These are phyloP conservation scores for Pisolithus orientalis DNA, from an alignment of 768 basidiomycete species.

Conservation along the genomic window DNA sequence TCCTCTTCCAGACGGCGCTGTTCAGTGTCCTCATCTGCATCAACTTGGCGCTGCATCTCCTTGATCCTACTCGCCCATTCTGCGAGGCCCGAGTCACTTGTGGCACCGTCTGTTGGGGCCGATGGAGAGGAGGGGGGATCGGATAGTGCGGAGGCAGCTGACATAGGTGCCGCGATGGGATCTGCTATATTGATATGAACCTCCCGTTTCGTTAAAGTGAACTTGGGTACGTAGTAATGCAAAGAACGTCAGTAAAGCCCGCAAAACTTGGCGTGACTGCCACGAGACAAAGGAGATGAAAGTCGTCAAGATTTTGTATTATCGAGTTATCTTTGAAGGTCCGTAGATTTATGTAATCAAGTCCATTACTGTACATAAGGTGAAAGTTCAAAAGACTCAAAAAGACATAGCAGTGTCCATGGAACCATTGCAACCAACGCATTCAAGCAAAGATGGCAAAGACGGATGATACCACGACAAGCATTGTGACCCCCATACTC, in stretches of 20 bases:
- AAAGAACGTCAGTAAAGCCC: no score
- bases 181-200: background rate
- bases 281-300: no score
- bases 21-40: conserved; percentile 75
- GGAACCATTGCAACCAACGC: background rate
- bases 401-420: no score
- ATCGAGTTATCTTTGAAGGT: no score
- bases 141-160: conserved; percentile 23
- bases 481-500: conserved; percentile 19
- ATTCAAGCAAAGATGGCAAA: conserved; percentile 31
- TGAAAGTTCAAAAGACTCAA: no score
- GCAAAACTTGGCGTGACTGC: no score
- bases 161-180: conserved; percentile 16
- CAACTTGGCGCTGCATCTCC: conserved; percentile 73
- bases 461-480: conserved; percentile 29
- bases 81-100: conserved; percentile 58
- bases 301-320: no score
- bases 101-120: conserved; percentile 1
- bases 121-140: conserved; percentile 30
- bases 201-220: no score
- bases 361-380: background rate
- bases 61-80: conserved; percentile 82
- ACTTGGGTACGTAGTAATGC: no score
- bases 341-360: no score
- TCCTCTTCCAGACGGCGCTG: conserved; percentile 58